Percentiles rank a stretch among this genome's conserved stretches.
phyloP scores from a whole-genome alignment of 1,284 basidiomycete genomes.

The Tausonia pullulans region DNA sequence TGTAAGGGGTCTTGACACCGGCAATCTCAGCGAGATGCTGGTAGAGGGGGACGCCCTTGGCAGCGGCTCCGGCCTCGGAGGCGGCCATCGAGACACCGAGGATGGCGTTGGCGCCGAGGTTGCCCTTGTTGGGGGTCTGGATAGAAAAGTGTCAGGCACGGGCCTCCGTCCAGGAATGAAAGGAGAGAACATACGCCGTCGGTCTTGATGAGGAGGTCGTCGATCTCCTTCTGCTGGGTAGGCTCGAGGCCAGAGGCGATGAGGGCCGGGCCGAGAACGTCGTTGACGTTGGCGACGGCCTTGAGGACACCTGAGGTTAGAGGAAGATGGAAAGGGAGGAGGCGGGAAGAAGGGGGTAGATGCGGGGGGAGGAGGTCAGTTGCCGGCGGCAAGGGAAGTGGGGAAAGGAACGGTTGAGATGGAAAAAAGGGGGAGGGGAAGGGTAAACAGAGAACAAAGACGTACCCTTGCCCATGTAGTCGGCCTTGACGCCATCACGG shows the following conservation, averaged over 20 bases:
- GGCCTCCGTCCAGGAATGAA: neutral
- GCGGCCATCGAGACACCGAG: slow-evolving; percentile 97
- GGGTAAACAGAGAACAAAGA: neutral
- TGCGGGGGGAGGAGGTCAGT: neutral
- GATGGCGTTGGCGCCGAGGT: slow-evolving; percentile 98
- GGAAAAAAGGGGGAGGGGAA: neutral
- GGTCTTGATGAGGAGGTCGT: slow-evolving; percentile 97
- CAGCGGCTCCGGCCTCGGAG: slow-evolving; percentile 82
- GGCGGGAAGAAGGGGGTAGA: neutral
- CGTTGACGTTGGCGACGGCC: slow-evolving; percentile 93
- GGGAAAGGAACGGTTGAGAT: neutral
- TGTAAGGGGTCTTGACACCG: slow-evolving; percentile 83
- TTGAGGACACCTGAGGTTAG: slow-evolving; percentile 65
- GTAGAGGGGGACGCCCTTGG: slow-evolving; percentile 74
- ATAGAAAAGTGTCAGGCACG: neutral
- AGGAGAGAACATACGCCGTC: slow-evolving; percentile 23
- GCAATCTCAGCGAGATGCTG: slow-evolving; percentile 92
- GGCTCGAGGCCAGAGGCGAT: slow-evolving; percentile 78
- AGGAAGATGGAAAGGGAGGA: neutral
- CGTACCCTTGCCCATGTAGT: slow-evolving; percentile 90
- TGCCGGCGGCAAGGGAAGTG: slow-evolving; percentile 5
- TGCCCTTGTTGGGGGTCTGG: slow-evolving; percentile 79
- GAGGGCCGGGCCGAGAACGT: slow-evolving; percentile 77
- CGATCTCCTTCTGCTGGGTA: slow-evolving; percentile 89
- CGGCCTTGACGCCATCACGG: slow-evolving; percentile 86